Base-by-base conservation (phyloP, 192 early-diverging fungal genomes). In the Chytriomyces hyalinus region DNA sequence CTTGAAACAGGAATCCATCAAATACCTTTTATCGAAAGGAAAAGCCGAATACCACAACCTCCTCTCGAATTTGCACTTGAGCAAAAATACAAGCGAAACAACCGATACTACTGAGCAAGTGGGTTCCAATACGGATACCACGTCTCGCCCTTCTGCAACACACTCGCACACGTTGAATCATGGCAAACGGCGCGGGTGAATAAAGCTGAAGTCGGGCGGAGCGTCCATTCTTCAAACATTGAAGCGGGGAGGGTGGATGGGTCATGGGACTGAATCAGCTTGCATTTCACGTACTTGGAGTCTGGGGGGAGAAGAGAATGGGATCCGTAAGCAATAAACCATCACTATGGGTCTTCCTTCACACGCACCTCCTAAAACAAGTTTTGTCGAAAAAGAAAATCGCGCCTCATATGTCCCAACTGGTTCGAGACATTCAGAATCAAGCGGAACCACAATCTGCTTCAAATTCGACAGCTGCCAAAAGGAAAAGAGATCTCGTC, bases 41-140 rank as follows among this genome's bases (percentile, higher is more conserved):
- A 70, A 51, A 51, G 69, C 69, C 8, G 47, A 50, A 44, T 70
- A 59, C 13, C 69, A 70, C 50, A n/a, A 70, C 22, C 69, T 70
- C 9, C 47, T 22, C 13, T 51, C 69, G 24, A 70, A 70, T 26
- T 24, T 70, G n/a, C 65, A 67, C 6, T 17, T 67, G 45, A 28
- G 22, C 44, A 46, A 28, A 46, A 36, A 67, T n/a, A 46, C 65
- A 47, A 9, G 43, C 44, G 36, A 15, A 15, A 46, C 8, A 46
- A 4, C 65, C 17, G 65, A 46, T n/a, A 67, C 44, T 10, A 46
- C 65, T 36, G 36, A 36, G 36, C 36, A 36, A 36, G 36, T 4
- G 36, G 36, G 36, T 36, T 36, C 36, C 36, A 36, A 36, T 36
- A 36, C 36, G 36, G 36, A 36, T 36, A 36, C 36, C 36, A 36